phyloP scores from a whole-genome alignment of 352 stramenopile genomes.

The Phytophthora niederhauseri region DNA sequence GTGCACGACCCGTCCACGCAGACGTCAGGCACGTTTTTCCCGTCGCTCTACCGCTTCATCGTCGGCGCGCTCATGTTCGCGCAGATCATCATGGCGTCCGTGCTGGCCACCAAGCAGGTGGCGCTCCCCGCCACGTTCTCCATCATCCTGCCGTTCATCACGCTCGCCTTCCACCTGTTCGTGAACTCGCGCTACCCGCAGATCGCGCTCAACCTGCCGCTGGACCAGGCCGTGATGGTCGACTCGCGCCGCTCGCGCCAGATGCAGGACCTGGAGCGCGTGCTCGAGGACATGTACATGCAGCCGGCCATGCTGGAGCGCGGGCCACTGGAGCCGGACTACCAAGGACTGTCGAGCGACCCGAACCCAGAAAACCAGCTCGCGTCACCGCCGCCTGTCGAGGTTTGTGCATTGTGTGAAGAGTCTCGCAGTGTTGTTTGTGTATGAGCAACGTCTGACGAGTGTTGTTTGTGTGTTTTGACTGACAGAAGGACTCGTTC shows the following conservation, averaged over 20 bases:
- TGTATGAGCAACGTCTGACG: not conserved
- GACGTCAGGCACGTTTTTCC: constrained; percentile 73
- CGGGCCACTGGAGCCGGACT: constrained; percentile 73
- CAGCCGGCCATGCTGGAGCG: constrained; percentile 71
- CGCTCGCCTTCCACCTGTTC: constrained; percentile 73
- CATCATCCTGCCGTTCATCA: constrained; percentile 73
- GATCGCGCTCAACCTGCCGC: constrained; percentile 67
- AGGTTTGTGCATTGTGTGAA: constrained; percentile 40
- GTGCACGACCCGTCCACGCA: constrained; percentile 75
- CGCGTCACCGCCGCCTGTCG: constrained; percentile 60
- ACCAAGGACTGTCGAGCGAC: constrained; percentile 72
- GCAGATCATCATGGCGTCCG: constrained; percentile 77
- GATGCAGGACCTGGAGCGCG: constrained; percentile 57
- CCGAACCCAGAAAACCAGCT: constrained; percentile 66
- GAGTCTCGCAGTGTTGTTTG: not conserved
- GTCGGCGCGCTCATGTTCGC: constrained; percentile 78
- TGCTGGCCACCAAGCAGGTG: constrained; percentile 79
- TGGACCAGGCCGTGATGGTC: constrained; percentile 78
- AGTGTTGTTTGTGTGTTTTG: constrained; percentile 23
- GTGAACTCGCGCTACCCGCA: constrained; percentile 71
- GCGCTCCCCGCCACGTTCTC: constrained; percentile 60
- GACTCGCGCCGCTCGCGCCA: constrained; percentile 65
- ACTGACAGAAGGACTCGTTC: constrained; percentile 45
- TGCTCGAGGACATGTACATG: constrained; percentile 71
- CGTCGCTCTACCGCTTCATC: constrained; percentile 83